Percentiles rank a stretch among this genome's conserved stretches.
Conservation (phyloP, 2,329 filamentous ascomycete species). For the Colletotrichum spinosum region DNA sequence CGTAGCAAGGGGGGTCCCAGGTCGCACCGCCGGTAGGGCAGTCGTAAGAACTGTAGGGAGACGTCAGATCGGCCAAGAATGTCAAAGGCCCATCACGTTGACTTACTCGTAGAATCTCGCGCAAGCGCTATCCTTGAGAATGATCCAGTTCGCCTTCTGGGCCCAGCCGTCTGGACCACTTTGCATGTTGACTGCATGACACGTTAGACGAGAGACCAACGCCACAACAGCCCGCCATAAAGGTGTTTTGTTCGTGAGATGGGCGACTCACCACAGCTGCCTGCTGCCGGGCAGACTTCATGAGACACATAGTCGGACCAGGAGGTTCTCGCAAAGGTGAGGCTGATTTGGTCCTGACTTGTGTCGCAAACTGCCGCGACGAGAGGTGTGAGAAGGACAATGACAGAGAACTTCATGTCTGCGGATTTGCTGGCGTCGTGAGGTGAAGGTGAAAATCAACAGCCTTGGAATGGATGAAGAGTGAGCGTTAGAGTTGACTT, state of each 20-base stretch:
- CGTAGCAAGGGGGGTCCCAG: conserved; percentile 6
- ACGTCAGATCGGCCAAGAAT: not conserved
- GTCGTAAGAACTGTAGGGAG: not conserved
- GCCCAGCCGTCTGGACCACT: conserved; percentile 4
- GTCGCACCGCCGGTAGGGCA: not conserved
- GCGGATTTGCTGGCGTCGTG: too few species aligned
- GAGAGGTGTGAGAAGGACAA: not conserved
- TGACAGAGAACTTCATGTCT: not conserved
- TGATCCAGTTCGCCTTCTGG: conserved; percentile 9
- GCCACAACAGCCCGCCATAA: too few species aligned
- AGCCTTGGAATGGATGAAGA: too few species aligned
- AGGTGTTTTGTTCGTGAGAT: not conserved
- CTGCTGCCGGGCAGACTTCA: conserved; percentile 12
- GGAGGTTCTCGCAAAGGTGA: conserved; percentile 10
- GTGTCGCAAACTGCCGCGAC: conserved; percentile 10
- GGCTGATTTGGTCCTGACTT: conserved; percentile 4
- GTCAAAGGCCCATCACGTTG: not conserved
- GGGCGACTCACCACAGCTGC: conserved; percentile 7
- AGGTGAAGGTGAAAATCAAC: too few species aligned
- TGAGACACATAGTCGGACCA: conserved; percentile 6
- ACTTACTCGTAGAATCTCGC: conserved; percentile 7
- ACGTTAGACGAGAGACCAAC: not conserved
- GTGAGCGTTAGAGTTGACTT: too few species aligned
- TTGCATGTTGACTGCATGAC: conserved; percentile 12
- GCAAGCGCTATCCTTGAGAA: conserved; percentile 7